Evolutionary conservation across 805 yeast genomes (phyloP), one percentile per base, ranked within the genome.

Genomic region (Saccharomycopsis sp.): DNA sequence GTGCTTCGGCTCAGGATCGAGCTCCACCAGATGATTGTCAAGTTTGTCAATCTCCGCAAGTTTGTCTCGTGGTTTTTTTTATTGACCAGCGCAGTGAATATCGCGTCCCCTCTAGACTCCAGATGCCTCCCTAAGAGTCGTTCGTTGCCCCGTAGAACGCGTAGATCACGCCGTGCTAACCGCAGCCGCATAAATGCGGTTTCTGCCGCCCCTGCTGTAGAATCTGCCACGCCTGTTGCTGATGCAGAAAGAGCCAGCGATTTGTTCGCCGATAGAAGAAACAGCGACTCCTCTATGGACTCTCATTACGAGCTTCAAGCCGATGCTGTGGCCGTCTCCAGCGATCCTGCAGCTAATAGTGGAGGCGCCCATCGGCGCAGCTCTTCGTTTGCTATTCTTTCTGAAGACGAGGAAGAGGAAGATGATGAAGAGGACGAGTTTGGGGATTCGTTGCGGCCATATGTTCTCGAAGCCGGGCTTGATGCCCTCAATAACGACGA

Each of bases 1-100:
- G 89, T 85, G 2, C 70, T 91, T 46, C 73, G 99, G 53, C 64
- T 92, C 16, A 79, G 99, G 20, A 79, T 86, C 41, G 98, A 92
- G 70, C 80, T 85, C 46, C 91, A 89, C 69, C 98, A 92, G 69
- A 78, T 89, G 61, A 68, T 92, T 48, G 63, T 92, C 1, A 83
- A 81, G 57, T 89, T 89, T 65, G 69, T 79, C 1, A 75, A 78
- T 48, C 78, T 85, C 2, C 82, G 81, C 64, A 85, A 82, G 41
- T 78, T 90, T 77, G 81, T 92, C 54, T 81, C 80, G 47, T 92
- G 97, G 97, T 56, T 51, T 24, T 15, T 14, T 15, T 29, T 51
- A 15, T 34, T 58, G 14, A n/a, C 21, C 12, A 9, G 34, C 16
- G n/a, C 53, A 12, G 41, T 40, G 23, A 47, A 51, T 14, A 16